phyloP scores from a whole-genome alignment of 805 yeast species.

The Brettanomyces nanus region DNA sequence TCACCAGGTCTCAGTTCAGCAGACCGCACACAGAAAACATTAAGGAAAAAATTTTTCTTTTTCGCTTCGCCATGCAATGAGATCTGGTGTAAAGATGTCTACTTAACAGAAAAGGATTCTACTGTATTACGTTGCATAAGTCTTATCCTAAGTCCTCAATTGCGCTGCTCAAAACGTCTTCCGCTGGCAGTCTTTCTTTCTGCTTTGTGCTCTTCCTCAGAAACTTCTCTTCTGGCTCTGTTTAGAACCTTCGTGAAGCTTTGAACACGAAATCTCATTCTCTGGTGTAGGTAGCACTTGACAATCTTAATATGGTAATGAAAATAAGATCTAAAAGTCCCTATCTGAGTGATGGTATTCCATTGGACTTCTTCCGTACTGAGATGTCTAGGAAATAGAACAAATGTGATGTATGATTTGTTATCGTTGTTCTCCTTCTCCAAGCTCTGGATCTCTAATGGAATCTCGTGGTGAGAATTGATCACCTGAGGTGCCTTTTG shows the following conservation, averaged over 20 bases:
- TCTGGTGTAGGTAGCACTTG: conserved; percentile 95
- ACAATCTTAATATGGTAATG: conserved; percentile 98
- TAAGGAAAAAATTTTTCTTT: too few relatives aligned
- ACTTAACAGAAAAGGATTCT: too few relatives aligned
- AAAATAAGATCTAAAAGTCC: conserved; percentile 90
- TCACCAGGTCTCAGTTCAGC: too few relatives aligned
- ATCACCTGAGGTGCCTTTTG: conserved; percentile 98
- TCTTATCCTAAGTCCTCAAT: background rate
- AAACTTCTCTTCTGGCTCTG: conserved; percentile 92
- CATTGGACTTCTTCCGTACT: conserved; percentile 56
- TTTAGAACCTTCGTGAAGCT: conserved; percentile 92
- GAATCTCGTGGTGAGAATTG: conserved; percentile 86
- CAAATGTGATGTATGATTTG: conserved; percentile 50
- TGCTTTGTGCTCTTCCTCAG: conserved; percentile 47
- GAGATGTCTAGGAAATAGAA: conserved; percentile 76
- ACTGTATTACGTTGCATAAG: too few relatives aligned
- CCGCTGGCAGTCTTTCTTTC: conserved; percentile 67
- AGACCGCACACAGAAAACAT: too few relatives aligned
- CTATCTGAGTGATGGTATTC: conserved; percentile 84
- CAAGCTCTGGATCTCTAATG: conserved; percentile 64
- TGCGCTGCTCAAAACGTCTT: conserved; percentile 43
- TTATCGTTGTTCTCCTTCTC: conserved; percentile 29
- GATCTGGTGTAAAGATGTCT: too few relatives aligned
- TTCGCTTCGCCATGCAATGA: too few relatives aligned
- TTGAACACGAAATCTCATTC: conserved; percentile 94